Percentiles rank a stretch among this genome's conserved stretches.
These are phyloP conservation scores for Scheffersomyces quercinus DNA, from an alignment of 1,139 yeast species.

Conservation along the genomic window DNA sequence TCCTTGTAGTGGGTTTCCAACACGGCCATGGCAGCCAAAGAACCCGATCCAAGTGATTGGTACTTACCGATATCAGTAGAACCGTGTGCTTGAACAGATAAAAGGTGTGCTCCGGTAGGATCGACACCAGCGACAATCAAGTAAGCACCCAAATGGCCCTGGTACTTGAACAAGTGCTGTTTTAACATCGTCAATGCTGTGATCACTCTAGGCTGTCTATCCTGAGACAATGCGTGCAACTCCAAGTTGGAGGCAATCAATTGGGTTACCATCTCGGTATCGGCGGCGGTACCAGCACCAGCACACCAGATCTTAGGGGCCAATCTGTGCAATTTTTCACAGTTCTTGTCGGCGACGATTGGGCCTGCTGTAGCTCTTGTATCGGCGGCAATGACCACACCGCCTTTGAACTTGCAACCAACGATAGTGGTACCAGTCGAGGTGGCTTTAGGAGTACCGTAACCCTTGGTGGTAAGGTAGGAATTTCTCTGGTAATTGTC, in stretches of 20 bases:
- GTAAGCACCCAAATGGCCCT: constrained; percentile 96
- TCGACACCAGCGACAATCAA: constrained; percentile 96
- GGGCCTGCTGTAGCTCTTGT: constrained; percentile 96
- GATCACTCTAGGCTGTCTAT: constrained; percentile 88
- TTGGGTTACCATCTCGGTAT: constrained; percentile 95
- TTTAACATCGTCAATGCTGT: constrained; percentile 91
- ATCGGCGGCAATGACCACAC: constrained; percentile 97
- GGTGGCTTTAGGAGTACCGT: constrained; percentile 80
- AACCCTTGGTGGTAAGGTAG: constrained; percentile 69
- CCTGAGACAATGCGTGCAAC: constrained; percentile 78
- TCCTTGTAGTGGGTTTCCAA: constrained; percentile 85
- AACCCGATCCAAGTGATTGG: constrained; percentile 92
- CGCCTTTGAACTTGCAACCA: constrained; percentile 88
- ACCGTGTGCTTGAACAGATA: constrained; percentile 96
- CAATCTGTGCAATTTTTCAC: constrained; percentile 91
- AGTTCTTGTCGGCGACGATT: constrained; percentile 96
- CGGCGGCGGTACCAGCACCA: constrained; percentile 99
- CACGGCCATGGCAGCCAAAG: constrained; percentile 99
- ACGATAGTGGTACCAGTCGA: constrained; percentile 99
- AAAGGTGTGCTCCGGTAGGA: constrained; percentile 92
- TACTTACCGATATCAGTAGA: constrained; percentile 95
- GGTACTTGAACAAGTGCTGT: constrained; percentile 94
- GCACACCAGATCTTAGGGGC: constrained; percentile 98
- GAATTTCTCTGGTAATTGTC: constrained; percentile 91
- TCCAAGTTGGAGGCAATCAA: constrained; percentile 88